Conservation (phyloP, 2,329 filamentous ascomycete species). For the Zelopaecilomyces penicillatus region DNA sequence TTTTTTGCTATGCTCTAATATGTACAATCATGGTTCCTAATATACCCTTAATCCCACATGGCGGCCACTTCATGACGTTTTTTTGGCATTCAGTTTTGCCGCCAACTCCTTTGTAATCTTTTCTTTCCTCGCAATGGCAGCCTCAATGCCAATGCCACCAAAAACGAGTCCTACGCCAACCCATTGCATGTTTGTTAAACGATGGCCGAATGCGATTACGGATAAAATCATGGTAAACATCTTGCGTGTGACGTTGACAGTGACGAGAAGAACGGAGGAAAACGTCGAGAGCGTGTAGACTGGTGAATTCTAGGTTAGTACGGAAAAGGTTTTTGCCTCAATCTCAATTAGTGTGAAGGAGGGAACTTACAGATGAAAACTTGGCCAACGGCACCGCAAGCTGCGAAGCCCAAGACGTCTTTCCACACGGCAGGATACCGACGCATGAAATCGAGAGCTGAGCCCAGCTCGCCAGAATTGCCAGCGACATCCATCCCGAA, state of each 20-base stretch:
- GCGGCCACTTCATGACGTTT: conserved; percentile 17
- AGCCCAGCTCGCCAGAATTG: conserved; percentile 64
- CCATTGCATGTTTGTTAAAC: conserved; percentile 83
- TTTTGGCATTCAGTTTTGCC: conserved; percentile 41
- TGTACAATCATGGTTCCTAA: too few species aligned
- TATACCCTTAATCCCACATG: too few species aligned
- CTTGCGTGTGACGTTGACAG: conserved; percentile 94
- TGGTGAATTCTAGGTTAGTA: conserved; percentile 21
- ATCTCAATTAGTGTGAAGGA: background rate
- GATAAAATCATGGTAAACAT: conserved; percentile 99
- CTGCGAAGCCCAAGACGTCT: conserved; percentile 83
- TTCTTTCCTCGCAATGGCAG: conserved; percentile 68
- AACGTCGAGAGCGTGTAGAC: conserved; percentile 91
- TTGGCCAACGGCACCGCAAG: conserved; percentile 86
- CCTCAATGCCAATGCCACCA: conserved; percentile 89
- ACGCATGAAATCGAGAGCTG: conserved; percentile 73
- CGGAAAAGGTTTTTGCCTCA: background rate
- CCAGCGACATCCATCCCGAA: conserved; percentile 57
- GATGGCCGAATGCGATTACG: conserved; percentile 89
- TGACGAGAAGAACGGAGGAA: conserved; percentile 84
- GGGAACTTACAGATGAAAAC: conserved; percentile 74
- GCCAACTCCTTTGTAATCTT: conserved; percentile 67
- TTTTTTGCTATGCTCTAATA: too few species aligned
- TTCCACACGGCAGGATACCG: conserved; percentile 74
- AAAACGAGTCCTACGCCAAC: conserved; percentile 88